Evolutionary conservation across 2,329 filamentous ascomycete species (phyloP), one percentile per base, ranked within the genome.

Genomic region (Xylaria sp.): DNA sequence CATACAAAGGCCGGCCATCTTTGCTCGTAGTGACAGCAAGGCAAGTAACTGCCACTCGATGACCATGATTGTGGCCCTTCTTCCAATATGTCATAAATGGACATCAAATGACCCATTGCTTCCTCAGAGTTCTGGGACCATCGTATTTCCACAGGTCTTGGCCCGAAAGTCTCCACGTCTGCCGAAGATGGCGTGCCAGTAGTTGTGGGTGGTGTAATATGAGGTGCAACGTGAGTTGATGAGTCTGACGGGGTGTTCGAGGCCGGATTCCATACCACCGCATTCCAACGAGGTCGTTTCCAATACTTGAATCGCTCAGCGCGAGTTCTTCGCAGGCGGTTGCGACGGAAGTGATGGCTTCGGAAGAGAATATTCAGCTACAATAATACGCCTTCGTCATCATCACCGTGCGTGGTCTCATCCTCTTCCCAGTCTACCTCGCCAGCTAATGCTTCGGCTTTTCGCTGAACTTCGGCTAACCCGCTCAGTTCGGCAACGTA

Each of bases 401-500:
- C 76, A 39, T 73, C 76, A 59, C 73, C 75, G 8, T 74, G 72
- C 6, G 60, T 67, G 15, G 39, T 69, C 20, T 66, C 73, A 10
- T 77, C 77, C 41, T 77, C 76, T 32, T 78, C 76, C 77, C 77
- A 79, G 59, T 79, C 77, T 15, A 79, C 72, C 18, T 77, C 76
- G 20, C 71, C 63, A 25, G 73, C 72, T 60, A 77, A 58, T 15
- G 70, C 76, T 41, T 77, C 74, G 25, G 77, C 77, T 63, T 77
- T 73, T 56, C 77, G 73, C 55, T 78, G 77, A 32, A 79, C 74
- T 60, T 79, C 77, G 45, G 77, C 76, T 23, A 79, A 61, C 25
- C 77, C 77, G 56, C 77, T 78, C 82, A 95, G 82, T 77, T 95
- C 92, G 34, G 91, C 88, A 0, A 97, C 91, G 76, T 91, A 96